Conservation (phyloP, 805 yeast species). For the Schwanniomyces occidentalis region DNA sequence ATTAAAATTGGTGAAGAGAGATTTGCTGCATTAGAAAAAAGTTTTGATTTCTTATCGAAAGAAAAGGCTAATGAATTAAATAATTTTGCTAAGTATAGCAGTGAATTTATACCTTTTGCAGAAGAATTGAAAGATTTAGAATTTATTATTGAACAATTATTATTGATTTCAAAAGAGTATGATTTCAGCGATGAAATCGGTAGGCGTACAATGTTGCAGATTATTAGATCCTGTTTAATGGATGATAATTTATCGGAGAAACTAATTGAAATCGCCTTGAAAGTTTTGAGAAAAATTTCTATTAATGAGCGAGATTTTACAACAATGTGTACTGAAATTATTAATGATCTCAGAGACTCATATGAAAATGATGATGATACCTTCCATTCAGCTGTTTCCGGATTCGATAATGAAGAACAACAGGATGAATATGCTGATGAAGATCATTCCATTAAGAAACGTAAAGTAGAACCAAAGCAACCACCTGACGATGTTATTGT, state of each 20-base stretch:
- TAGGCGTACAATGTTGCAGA: constrained; percentile 67
- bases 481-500: constrained; percentile 50
- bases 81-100: constrained; percentile 16
- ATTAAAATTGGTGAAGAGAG: constrained; percentile 19
- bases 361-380: constrained; percentile 51
- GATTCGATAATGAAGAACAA: constrained; percentile 25
- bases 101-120: constrained; percentile 27
- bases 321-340: constrained; percentile 79
- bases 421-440: constrained; percentile 26
- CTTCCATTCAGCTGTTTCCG: constrained; percentile 47
- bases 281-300: constrained; percentile 68
- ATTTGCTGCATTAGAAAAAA: constrained; percentile 13
- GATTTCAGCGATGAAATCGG: constrained; percentile 93
- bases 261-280: constrained; percentile 55
- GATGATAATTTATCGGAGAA: constrained; percentile 56
- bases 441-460: constrained; percentile 30
- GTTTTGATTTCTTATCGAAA: constrained; percentile 12
- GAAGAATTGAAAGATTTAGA: constrained; percentile 61
- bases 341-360: constrained; percentile 80
- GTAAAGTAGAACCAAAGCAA: constrained; percentile 39
- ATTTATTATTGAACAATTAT: constrained; percentile 72
- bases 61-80: constrained; percentile 11
- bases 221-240: constrained; percentile 51
- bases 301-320: constrained; percentile 82
- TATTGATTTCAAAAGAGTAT: constrained; percentile 64